These are phyloP conservation scores for Penicillium lagena DNA, from an alignment of 495 filamentous ascomycete species.

Conservation along the genomic window DNA sequence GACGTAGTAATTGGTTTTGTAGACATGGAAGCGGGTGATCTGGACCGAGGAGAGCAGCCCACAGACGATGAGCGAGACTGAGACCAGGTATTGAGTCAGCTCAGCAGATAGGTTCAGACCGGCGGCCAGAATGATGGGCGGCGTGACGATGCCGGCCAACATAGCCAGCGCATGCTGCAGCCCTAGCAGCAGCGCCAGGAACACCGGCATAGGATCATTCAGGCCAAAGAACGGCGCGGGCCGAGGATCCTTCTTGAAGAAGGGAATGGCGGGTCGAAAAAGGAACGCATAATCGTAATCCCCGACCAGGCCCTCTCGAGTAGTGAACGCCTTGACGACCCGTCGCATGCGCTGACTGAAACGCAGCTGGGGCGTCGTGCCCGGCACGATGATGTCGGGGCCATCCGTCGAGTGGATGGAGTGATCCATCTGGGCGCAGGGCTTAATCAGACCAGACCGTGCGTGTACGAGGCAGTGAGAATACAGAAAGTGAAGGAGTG, in stretches of 20 bases:
- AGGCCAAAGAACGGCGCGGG: slow-evolving; percentile 83
- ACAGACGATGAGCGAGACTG: slow-evolving; percentile 80
- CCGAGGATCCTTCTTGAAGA: slow-evolving; percentile 62
- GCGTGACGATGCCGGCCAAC: slow-evolving; percentile 68
- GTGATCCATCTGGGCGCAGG: too few species aligned
- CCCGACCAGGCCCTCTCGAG: slow-evolving; percentile 69
- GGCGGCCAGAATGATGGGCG: slow-evolving; percentile 70
- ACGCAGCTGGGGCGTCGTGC: slow-evolving; percentile 32
- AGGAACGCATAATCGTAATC: slow-evolving; percentile 79
- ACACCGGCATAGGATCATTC: slow-evolving; percentile 72
- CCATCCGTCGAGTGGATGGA: too few species aligned
- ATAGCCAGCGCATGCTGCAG: slow-evolving; percentile 66
- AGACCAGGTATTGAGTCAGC: slow-evolving; percentile 75
- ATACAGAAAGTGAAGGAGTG: too few species aligned
- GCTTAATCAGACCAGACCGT: too few species aligned
- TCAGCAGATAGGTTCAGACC: slow-evolving; percentile 62
- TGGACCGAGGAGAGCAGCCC: slow-evolving; percentile 75
- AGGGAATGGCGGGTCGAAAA: slow-evolving; percentile 79
- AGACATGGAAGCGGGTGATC: slow-evolving; percentile 79
- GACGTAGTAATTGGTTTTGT: slow-evolving; percentile 73
- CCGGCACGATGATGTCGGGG: slow-evolving; percentile 46
- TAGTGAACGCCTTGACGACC: slow-evolving; percentile 39
- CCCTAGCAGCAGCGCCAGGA: slow-evolving; percentile 67
- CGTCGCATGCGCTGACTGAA: slow-evolving; percentile 28
- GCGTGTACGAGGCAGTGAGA: too few species aligned